Conservation (phyloP, 2,329 filamentous ascomycete genomes). For the Cladosporium cucumerinum region DNA sequence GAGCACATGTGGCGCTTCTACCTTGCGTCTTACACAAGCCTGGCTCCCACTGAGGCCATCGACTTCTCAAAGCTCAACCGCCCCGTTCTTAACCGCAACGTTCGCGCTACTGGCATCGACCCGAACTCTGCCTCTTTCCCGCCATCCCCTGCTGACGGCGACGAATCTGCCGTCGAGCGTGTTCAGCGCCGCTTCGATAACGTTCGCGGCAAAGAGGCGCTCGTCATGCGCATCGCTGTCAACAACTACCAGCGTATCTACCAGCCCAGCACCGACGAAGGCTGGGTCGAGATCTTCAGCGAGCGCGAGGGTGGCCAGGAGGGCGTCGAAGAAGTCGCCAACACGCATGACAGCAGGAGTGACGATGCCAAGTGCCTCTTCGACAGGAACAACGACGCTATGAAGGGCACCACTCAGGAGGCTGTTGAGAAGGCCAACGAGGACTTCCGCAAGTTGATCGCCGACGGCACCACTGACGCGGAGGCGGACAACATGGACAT, state of each 20-base stretch:
- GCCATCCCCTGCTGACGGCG: slow-evolving; percentile 17
- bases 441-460: slow-evolving; percentile 25
- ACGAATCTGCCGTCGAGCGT: slow-evolving; percentile 20
- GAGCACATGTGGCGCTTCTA: slow-evolving; percentile 86
- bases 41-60: slow-evolving; percentile 68
- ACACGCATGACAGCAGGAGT: slow-evolving; percentile 31
- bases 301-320: slow-evolving; percentile 37
- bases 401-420: slow-evolving; percentile 46
- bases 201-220: slow-evolving; percentile 40
- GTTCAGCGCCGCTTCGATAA: slow-evolving; percentile 27
- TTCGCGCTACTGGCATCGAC: slow-evolving; percentile 37
- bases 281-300: slow-evolving; percentile 38
- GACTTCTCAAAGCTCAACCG: slow-evolving; percentile 30
- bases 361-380: slow-evolving; percentile 36
- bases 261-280: slow-evolving; percentile 41
- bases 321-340: slow-evolving; percentile 33
- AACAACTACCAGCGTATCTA: slow-evolving; percentile 44
- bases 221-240: slow-evolving; percentile 45
- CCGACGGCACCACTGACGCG: slow-evolving; percentile 17
- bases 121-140: slow-evolving; percentile 17
- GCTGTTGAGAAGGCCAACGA: slow-evolving; percentile 46
- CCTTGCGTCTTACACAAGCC: slow-evolving; percentile 83
- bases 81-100: slow-evolving; percentile 40
- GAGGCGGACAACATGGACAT: slow-evolving; percentile 28
- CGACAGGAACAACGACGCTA: slow-evolving; percentile 45